Conservation (phyloP, 2,329 filamentous ascomycete genomes). For the Taxawa tesnikishii region DNA sequence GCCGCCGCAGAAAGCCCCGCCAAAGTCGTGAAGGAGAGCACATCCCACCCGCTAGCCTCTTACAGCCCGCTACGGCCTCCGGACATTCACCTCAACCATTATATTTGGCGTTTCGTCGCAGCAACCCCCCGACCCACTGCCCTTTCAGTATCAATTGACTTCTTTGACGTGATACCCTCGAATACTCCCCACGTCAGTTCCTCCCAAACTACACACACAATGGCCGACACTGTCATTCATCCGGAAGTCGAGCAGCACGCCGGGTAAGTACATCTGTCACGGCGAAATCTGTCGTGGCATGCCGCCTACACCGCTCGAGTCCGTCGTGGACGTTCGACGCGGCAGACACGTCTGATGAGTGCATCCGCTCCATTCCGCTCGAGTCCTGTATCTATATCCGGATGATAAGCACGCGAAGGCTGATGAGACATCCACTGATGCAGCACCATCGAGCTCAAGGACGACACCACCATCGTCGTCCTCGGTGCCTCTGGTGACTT, state of each 20-base stretch:
- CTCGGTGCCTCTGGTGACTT: slow-evolving; percentile 94
- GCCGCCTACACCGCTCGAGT: slow-evolving; percentile 1
- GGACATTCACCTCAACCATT: neutral
- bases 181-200: slow-evolving; percentile 3
- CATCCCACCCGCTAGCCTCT: neutral
- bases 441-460: slow-evolving; percentile 89
- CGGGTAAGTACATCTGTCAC: slow-evolving; percentile 24
- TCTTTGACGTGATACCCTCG: neutral
- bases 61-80: neutral
- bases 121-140: neutral
- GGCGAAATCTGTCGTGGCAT: slow-evolving; percentile 1
- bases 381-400: too few relatives aligned
- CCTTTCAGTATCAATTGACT: neutral
- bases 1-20: too few relatives aligned
- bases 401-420: slow-evolving; percentile 6
- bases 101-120: neutral
- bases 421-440: slow-evolving; percentile 7
- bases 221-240: slow-evolving; percentile 37
- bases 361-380: too few relatives aligned
- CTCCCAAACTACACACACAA: slow-evolving; percentile 11
- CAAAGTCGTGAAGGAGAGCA: neutral
- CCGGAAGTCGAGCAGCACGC: slow-evolving; percentile 33
- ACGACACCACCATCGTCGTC: slow-evolving; percentile 94
- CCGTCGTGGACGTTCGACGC: neutral
- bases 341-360: slow-evolving; percentile 2